Evolutionary conservation across 1,284 basidiomycete species (phyloP), one percentile per base, ranked within the genome.

Genomic region (Singerocomus inundabilis): DNA sequence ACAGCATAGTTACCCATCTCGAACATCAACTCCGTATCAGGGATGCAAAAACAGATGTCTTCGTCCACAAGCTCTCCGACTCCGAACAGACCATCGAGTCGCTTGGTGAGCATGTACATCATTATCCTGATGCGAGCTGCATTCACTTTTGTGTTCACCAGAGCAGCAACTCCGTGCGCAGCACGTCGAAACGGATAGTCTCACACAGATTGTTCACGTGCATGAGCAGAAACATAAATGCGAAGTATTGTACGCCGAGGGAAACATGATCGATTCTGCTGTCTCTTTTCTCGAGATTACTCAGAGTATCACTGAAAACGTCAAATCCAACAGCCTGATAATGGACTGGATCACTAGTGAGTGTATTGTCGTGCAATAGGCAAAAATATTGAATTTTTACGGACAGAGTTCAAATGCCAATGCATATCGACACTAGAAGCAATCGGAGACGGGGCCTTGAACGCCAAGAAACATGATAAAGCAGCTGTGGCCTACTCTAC

Each of bases 171-270:
- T 21, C 21, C 26, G 10, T 13, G 10, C 8, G 1, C 13, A 53
- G 16, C 32, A 34, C 3, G 3, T 25, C 8, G 26, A 55, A 16
- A 35, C 35, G 4, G 29, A 43, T 25, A 26, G 16, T 7, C 41
- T 53, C 29, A 8, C n/a, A 5, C 38, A 28, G 13, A 46, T 46
- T n/a, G 16, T 59, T 2, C 31, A 2, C 34, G 24, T 13, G 9
- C 21, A 58, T 15, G 42, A 47, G 21, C 32, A 34, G 15, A 52
- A 46, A 24, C 24, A 52, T n/a, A 44, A 40, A 12, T 52, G 53
- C 10, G 53, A 58, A 32, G 1, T 28, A 1, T 5, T 52, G 15
- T 58, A 35, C 18, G 18, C 30, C 1, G 9, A 32, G 4, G 48
- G 54, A 2, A 31, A 24, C 26, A 15, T 46, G 9, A 29, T 32